These are phyloP conservation scores for Toxicodendron radicans DNA, from an alignment of 345 rosid species.

Conservation along the genomic window DNA sequence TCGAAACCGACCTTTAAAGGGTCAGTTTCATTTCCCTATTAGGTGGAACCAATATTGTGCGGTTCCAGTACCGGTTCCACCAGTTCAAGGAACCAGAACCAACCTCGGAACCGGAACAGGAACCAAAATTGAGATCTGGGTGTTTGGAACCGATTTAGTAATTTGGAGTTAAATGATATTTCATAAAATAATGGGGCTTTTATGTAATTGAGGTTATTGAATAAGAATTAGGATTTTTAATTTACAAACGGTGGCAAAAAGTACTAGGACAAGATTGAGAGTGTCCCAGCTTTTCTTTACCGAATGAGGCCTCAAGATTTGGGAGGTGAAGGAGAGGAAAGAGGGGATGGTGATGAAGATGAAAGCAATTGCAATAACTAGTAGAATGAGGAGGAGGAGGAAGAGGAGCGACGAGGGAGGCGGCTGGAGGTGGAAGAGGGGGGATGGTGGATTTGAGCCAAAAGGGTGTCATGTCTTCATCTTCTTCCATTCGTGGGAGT, in stretches of 20 bases:
- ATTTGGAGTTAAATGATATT: no score
- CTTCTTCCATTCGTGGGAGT: constrained; percentile 45
- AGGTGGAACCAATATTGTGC: no score
- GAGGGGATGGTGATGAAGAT: constrained; percentile 53
- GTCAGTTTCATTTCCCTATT: no score
- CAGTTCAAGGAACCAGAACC: no score
- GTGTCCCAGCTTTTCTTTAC: constrained; percentile 80
- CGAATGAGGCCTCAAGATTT: constrained; percentile 51
- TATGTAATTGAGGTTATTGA: no score
- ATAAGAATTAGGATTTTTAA: no score
- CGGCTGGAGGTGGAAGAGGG: constrained; percentile 24
- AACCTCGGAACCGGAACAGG: no score
- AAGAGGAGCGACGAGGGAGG: constrained; percentile 34
- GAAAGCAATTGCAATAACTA: constrained; percentile 33
- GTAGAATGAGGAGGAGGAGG: constrained; percentile 33
- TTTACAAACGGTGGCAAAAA: constrained; percentile 76
- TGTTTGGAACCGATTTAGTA: no score
- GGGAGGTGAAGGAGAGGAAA: constrained; percentile 48
- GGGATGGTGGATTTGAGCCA: constrained; percentile 61
- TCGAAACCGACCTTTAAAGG: no score
- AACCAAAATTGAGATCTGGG: no score
- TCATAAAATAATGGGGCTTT: no score
- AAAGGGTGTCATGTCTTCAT: constrained; percentile 57
- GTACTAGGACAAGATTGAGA: constrained; percentile 65
- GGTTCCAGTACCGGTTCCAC: no score